These are phyloP conservation scores for Exutisphaerella laricina DNA, from an alignment of 2,329 filamentous ascomycete genomes.

Conservation along the genomic window DNA sequence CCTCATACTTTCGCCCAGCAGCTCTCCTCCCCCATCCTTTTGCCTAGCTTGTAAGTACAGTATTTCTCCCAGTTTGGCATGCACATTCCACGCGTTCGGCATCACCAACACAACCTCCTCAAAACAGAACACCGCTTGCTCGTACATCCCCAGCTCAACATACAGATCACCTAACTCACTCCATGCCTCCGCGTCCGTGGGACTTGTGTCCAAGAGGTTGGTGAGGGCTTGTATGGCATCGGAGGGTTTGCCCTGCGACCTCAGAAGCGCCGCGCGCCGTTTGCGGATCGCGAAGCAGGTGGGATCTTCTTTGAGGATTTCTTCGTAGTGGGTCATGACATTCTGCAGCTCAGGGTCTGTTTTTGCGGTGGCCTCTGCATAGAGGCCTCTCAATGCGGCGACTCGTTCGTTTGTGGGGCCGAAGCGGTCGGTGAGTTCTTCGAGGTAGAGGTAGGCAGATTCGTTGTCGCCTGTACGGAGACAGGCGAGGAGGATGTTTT, in stretches of 20 bases:
- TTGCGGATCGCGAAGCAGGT: conserved; percentile 84
- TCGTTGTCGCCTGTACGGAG: conserved; percentile 78
- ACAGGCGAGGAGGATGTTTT: conserved; percentile 79
- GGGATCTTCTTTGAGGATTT: conserved; percentile 64
- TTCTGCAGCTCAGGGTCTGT: conserved; percentile 59
- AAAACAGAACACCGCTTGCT: conserved; percentile 79
- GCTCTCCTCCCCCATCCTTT: conserved; percentile 38
- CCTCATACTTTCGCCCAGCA: conserved; percentile 68
- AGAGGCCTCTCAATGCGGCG: conserved; percentile 73
- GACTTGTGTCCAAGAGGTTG: conserved; percentile 71
- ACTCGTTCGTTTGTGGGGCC: conserved; percentile 78
- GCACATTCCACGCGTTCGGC: conserved; percentile 95
- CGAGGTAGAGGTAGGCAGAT: conserved; percentile 68
- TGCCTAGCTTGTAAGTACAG: conserved; percentile 58
- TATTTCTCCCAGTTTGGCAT: conserved; percentile 80
- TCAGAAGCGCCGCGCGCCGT: conserved; percentile 72
- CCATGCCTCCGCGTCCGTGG: conserved; percentile 91
- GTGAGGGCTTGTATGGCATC: conserved; percentile 73
- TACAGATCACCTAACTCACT: conserved; percentile 87
- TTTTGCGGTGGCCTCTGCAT: conserved; percentile 74
- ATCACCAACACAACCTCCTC: conserved; percentile 84
- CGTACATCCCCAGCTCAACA: conserved; percentile 67
- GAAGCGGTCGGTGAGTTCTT: conserved; percentile 72
- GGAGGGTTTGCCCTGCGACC: conserved; percentile 60
- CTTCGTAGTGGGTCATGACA: conserved; percentile 72